Base-by-base conservation (phyloP, 1,284 basidiomycete genomes). In the Apiotrichum domesticum region DNA sequence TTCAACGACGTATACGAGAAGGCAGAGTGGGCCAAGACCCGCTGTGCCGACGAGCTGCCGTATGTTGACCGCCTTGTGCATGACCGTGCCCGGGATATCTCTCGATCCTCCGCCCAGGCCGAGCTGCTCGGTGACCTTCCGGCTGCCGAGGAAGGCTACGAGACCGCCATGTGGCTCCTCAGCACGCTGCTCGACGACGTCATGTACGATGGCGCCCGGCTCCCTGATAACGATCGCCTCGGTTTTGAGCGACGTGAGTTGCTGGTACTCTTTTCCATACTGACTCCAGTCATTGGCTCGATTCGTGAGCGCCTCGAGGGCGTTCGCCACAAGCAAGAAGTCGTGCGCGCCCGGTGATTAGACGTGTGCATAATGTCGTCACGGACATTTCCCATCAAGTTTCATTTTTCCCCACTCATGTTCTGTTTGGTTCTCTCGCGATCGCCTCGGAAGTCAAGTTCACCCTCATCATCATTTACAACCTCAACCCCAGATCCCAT, bases 71-170 rank as follows among this genome's bases (percentile, higher is more conserved):
- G 78, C 65, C 72, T 82, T 29, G 75, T 83, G 15, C 82, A 81
- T 66, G 80, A 83, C 59, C 79, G 79, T 47, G 81, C 81, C 0
- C 71, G 81, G 35, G 81, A 83, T 57, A 73, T 79, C 9, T 95
- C 92, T 58, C 87, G 93, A 8, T 87, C 87, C 3, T 93, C 92
- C 44, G 95, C 95, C 0, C 82, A 88, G 34, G 90, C 93, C 69
- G 95, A 98, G 71, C 81, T 98, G 0, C 80, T 89, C 29, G 88
- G 91, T 64, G 88, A 92, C 63, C 67, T 77, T 4, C 55, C 69
- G 34, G 86, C 88, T 65, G 96, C 93, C 70, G 88, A 96, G 77
- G 87, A 88, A 68, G 81, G 94, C 40, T 98, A 98, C 77, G 94
- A 97, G 71, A 91, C 91, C 61, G 91, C 92, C 0, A 76, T 96